Base-by-base conservation (phyloP, 2,329 filamentous ascomycete species). In the Aspergillus sp. region DNA sequence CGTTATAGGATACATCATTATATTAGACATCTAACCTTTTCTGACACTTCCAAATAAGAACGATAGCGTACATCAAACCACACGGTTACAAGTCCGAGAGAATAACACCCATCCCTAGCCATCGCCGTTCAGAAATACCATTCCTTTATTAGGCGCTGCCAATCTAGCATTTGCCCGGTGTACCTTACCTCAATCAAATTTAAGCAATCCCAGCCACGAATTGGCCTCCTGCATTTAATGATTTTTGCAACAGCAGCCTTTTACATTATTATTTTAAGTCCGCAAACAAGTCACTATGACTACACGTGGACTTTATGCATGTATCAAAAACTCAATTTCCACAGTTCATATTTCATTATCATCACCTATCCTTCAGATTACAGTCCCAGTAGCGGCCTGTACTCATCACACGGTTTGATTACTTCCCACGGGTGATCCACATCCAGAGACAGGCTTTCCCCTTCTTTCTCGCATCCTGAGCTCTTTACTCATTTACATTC, bases 261-360 rank as follows among this genome's bases (percentile, higher is more conserved):
- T 23, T 30, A 8, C 17, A 36, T 50, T 57, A n/a, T 38, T 27
- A 38, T 10, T 7, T 51, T 50, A 44, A 58, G 54, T 54, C 63
- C 51, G 23, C 61, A 60, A 62, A 69, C 68, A 66, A 68, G 68
- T 64, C 67, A 66, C 49, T 62, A 66, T 69, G 60, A 67, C 25
- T 25, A 25, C 25, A 25, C 25, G 67, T 63, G 53, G 47, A 42
- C 52, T 51, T 60, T 30, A 23, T 30, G 58, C 32, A 39, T 72
- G 64, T 60, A n/a, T 21, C 48, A 47, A 21, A 25, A 25, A 4
- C 25, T 25, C 25, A 4, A 25, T 25, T 25, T 25, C 25, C 25
- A 25, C 25, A 4, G 25, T 25, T 25, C 8, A 19, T n/a, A 13
- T 17, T 54, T 15, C 7, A 11, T 58, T 30, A 25, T 25, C 25